Base-by-base conservation (phyloP, 345 rosid genomes). In the Hibiscus tridactylites region DNA sequence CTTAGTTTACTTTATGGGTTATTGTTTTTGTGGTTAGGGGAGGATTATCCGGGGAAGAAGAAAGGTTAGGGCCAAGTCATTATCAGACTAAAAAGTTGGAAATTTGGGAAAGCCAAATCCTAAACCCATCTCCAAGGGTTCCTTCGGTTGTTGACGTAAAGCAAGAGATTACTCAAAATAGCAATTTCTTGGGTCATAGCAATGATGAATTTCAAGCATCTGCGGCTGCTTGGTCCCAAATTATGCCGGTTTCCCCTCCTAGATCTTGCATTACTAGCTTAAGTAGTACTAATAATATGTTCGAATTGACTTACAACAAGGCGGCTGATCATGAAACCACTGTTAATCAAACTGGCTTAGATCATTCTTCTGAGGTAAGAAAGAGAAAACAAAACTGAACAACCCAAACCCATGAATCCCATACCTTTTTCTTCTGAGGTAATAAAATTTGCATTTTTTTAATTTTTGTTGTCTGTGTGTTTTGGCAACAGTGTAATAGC, bases 301-400 rank as follows among this genome's bases (percentile, higher is more conserved):
- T 85, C n/a, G 85, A 85, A 63, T 85, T 83, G 77, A 74, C 86
- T 57, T 71, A 70, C 52, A 81, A 53, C 73, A 76, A 73, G 16
- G 53, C 66, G 9, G 26, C 76, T 68, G 80, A 73, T 26, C 31
- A 58, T 56, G 65, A 63, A 24, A 58, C 61, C 5, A 35, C 52
- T 13, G 72, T 56, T 63, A 46, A 35, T 57, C 84, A 78, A 53
- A 76, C 62, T 57, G 61, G 61, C 50, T 68, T 70, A 29, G 77
- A 80, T 79, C 85, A 77, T 72, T 79, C 85, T 57, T 76, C 79
- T 47, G 82, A 85, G 85, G 88, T 76, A 79, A 69, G 24, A 60
- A 33, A 28, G 16, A 49, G 54, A 69, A 62, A 37, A 15, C 7
- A 19, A 19, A 53, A 53, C 8, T 0, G 21, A 61, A 42, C 26